phyloP scores from a whole-genome alignment of 2,329 filamentous ascomycete species.

The Madurella mycetomatis region DNA sequence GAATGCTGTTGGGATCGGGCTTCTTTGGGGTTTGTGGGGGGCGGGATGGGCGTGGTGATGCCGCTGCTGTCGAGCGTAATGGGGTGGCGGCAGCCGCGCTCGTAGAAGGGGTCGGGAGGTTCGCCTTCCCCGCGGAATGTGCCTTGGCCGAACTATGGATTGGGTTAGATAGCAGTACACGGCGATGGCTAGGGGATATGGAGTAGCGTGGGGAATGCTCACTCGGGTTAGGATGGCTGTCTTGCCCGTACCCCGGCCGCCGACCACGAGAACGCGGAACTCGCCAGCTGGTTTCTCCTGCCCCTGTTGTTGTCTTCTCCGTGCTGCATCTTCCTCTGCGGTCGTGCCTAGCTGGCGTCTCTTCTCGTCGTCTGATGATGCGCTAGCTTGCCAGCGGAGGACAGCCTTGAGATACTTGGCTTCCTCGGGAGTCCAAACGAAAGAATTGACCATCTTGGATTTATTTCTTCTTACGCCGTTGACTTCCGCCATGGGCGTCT shows the following conservation, averaged over 20 bases:
- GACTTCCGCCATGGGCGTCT: background rate
- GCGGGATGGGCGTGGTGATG: background rate
- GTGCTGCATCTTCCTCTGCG: conserved; percentile 8
- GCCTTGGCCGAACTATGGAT: conserved; percentile 32
- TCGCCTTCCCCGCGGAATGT: conserved; percentile 27
- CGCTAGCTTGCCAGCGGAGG: conserved; percentile 35
- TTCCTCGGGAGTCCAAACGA: conserved; percentile 39
- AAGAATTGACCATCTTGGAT: conserved; percentile 25
- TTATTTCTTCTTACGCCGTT: background rate
- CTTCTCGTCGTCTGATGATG: conserved; percentile 24
- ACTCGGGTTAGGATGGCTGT: conserved; percentile 38
- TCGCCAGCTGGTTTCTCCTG: conserved; percentile 30
- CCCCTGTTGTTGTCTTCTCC: conserved; percentile 1
- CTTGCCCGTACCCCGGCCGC: conserved; percentile 38
- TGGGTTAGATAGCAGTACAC: background rate
- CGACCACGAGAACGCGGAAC: conserved; percentile 38
- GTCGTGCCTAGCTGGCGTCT: conserved; percentile 8
- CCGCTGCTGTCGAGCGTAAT: conserved; percentile 29
- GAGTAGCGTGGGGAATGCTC: background rate
- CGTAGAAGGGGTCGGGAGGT: conserved; percentile 25
- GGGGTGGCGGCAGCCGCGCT: conserved; percentile 33
- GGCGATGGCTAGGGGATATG: background rate
- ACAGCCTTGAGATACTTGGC: conserved; percentile 38
- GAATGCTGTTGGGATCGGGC: background rate
- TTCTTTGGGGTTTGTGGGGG: background rate